phyloP scores from a whole-genome alignment of 2,329 filamentous ascomycete genomes.

The Chaetomiaceae sp. region DNA sequence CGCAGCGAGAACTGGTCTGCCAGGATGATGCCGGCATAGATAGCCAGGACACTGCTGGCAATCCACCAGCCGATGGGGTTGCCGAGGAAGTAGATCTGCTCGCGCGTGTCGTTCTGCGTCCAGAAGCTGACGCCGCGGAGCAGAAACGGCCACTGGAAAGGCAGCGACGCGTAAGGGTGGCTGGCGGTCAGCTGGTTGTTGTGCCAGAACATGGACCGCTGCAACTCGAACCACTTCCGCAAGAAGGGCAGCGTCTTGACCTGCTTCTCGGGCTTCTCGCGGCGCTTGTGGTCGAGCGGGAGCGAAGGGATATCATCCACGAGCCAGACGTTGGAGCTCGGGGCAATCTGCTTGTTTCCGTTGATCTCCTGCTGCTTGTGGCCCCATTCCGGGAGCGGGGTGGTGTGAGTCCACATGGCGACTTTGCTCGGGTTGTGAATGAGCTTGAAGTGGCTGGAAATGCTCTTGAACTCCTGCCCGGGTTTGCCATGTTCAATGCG shows the following conservation, averaged over 20 bases:
- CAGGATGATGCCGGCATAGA: slow-evolving; percentile 84
- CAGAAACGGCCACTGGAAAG: slow-evolving; percentile 97
- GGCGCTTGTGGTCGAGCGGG: slow-evolving; percentile 62
- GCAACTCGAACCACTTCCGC: slow-evolving; percentile 91
- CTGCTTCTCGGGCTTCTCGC: slow-evolving; percentile 68
- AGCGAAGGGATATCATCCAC: slow-evolving; percentile 87
- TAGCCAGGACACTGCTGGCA: slow-evolving; percentile 81
- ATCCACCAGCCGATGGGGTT: slow-evolving; percentile 99
- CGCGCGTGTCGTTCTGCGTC: slow-evolving; percentile 89
- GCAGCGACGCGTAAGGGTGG: slow-evolving; percentile 90
- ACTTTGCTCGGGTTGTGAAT: slow-evolving; percentile 93
- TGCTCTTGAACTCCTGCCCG: slow-evolving; percentile 78
- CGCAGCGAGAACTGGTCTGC: slow-evolving; percentile 92
- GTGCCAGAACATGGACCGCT: slow-evolving; percentile 98
- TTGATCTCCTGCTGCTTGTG: slow-evolving; percentile 99
- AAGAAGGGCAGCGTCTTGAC: slow-evolving; percentile 83
- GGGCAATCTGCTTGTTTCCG: slow-evolving; percentile 90
- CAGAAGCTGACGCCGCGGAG: slow-evolving; percentile 97
- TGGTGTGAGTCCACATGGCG: slow-evolving; percentile 97
- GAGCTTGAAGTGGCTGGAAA: slow-evolving; percentile 91
- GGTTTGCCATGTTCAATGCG: slow-evolving; percentile 80
- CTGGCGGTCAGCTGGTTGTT: slow-evolving; percentile 97
- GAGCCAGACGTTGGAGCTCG: slow-evolving; percentile 90
- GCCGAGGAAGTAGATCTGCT: slow-evolving; percentile 98
- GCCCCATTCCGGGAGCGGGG: slow-evolving; percentile 92